Base-by-base conservation (phyloP, 140 eudicot species). In the Ambrosia hybrid region DNA sequence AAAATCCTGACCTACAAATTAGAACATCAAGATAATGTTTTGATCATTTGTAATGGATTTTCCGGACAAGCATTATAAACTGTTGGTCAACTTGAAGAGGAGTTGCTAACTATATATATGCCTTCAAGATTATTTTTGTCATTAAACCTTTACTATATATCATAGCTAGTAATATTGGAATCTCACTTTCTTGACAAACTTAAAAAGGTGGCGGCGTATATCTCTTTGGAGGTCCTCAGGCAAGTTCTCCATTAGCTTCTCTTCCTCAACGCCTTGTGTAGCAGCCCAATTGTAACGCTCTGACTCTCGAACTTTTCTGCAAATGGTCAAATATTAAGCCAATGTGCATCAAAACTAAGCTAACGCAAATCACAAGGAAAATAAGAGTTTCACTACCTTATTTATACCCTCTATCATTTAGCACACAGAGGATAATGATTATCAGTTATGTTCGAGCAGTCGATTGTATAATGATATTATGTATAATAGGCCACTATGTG, bases 271-370 rank as follows among this genome's bases (percentile, higher is more conserved):
- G n/a, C 98, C 98, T 71, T 88, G 81, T 4, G 96, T 92, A 52
- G 98, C 98, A 71, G 95, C 95, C 98, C 98, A 89, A 70, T 81
- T 80, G 36, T 83, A 89, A 57, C 89, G 87, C 80, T 92, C 96
- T 2, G 96, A 83, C 57, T 78, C 85, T 69, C 85, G 79, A 57
- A 92, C 89, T 78, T 78, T 82, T 81, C 98, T 92, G 85, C 77
- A 66, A 33, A 67, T 45, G 14, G 30, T 67, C 21, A 57, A 30
- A 51, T 11, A 49, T 51, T 5, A 21, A 64, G 68, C 49, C 6
- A 43, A 58, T 3, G 48, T 56, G 33, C 55, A 70, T 17, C 51
- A 69, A 61, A 61, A 16, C 30, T 63, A 51, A 34, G 14, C 5
- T 9, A 48, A 61, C 33, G 11, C 48, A 43, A 43, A 43, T 6